Evolutionary conservation across 2,329 filamentous ascomycete species (phyloP).

Genomic region (Hypoxylon rubiginosum): DNA sequence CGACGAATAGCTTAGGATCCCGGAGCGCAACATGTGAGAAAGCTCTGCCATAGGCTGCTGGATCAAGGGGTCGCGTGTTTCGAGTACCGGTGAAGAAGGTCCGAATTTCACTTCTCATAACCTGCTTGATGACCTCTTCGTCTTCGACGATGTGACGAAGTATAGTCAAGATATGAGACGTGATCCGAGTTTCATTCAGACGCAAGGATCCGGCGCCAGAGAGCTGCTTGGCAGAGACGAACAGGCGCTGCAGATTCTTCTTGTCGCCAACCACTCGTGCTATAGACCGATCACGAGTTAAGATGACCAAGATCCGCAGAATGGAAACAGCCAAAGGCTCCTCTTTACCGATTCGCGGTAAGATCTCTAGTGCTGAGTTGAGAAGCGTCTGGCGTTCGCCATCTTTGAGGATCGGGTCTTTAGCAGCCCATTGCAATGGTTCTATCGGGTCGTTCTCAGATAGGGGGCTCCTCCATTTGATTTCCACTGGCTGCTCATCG

Average conservation of each 20-base stretch:
- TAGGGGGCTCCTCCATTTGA: constrained; percentile 75
- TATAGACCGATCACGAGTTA: constrained; percentile 83
- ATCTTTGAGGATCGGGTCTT: constrained; percentile 71
- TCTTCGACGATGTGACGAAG: constrained; percentile 95
- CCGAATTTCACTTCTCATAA: constrained; percentile 91
- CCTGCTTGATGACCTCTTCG: constrained; percentile 87
- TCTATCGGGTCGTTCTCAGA: constrained; percentile 64
- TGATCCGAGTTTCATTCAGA: constrained; percentile 69
- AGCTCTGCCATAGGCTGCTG: constrained; percentile 78
- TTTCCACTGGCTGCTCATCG: constrained; percentile 83
- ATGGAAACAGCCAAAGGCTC: constrained; percentile 86
- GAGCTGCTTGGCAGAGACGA: constrained; percentile 95
- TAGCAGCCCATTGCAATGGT: constrained; percentile 69
- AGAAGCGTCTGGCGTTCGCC: constrained; percentile 80
- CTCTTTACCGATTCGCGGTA: constrained; percentile 90
- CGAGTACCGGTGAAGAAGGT: constrained; percentile 75
- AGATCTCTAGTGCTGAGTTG: constrained; percentile 81
- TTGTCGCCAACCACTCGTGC: constrained; percentile 86
- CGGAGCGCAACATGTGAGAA: constrained; percentile 85
- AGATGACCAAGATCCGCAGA: constrained; percentile 84
- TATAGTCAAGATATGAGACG: constrained; percentile 81
- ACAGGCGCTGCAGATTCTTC: constrained; percentile 88
- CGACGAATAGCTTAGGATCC: constrained; percentile 86
- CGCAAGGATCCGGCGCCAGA: constrained; percentile 82
- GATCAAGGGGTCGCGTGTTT: constrained; percentile 72